Evolutionary conservation across 2,329 filamentous ascomycete genomes (phyloP).

Genomic region (Chrysosporium queenslandicum): DNA sequence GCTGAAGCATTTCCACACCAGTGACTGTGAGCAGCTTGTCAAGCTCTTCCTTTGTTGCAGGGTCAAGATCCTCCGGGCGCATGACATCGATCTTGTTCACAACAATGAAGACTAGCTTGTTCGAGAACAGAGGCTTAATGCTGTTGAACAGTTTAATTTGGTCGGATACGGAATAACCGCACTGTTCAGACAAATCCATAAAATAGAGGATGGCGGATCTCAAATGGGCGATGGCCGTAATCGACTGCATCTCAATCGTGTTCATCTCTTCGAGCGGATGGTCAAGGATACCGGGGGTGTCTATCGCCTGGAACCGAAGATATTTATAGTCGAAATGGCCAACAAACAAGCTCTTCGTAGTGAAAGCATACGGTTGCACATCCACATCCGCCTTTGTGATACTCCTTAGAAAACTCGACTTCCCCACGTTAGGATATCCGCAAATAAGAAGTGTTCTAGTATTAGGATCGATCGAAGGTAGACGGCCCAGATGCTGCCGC

Average conservation of each 20-base stretch:
- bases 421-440: conserved; percentile 95
- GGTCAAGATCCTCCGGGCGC: conserved; percentile 74
- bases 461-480: conserved; percentile 97
- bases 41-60: conserved; percentile 65
- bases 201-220: conserved; percentile 94
- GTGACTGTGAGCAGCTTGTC: conserved; percentile 71
- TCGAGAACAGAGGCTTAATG: conserved; percentile 92
- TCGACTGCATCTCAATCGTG: conserved; percentile 98
- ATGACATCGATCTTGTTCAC: conserved; percentile 97
- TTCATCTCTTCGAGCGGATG: conserved; percentile 99
- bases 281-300: conserved; percentile 96
- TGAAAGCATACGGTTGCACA: conserved; percentile 96
- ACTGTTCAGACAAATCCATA: conserved; percentile 95
- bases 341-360: conserved; percentile 92
- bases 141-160: conserved; percentile 94
- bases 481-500: conserved; percentile 89
- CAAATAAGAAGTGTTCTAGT: conserved; percentile 92
- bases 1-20: conserved; percentile 84
- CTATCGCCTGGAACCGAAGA: conserved; percentile 80
- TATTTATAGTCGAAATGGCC: conserved; percentile 98
- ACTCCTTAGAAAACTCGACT: conserved; percentile 88
- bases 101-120: conserved; percentile 93
- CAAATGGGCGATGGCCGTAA: conserved; percentile 94
- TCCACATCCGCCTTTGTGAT: conserved; percentile 93
- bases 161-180: conserved; percentile 82